Evolutionary conservation across 495 filamentous ascomycete genomes (phyloP).

Genomic region (Podospora tetraspora): DNA sequence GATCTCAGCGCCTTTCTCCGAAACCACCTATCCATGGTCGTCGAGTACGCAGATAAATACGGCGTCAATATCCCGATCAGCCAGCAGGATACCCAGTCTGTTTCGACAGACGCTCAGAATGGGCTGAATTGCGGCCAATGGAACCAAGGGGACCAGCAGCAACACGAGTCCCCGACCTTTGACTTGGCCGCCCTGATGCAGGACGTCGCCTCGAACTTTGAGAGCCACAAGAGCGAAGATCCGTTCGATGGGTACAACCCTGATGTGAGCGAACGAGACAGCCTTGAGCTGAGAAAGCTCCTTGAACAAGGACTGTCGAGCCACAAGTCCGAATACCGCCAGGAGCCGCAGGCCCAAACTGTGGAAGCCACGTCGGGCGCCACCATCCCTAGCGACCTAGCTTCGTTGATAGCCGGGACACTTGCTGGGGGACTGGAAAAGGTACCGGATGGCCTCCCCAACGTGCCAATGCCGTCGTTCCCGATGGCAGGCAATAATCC

Average conservation of each 20-base stretch:
- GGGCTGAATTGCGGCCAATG: not conserved
- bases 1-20: constrained; percentile 69
- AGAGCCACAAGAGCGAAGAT: not conserved
- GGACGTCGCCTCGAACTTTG: not conserved
- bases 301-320: not conserved
- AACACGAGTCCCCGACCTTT: not conserved
- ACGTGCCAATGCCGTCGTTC: constrained; percentile 9
- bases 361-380: not conserved
- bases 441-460: constrained; percentile 17
- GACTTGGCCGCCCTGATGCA: constrained; percentile 4
- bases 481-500: constrained; percentile 5
- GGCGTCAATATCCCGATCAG: constrained; percentile 34
- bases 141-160: not conserved
- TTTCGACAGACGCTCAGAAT: not conserved
- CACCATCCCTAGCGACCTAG: constrained; percentile 21
- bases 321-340: not conserved
- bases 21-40: constrained; percentile 65
- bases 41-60: constrained; percentile 42
- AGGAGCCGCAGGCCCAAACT: not conserved
- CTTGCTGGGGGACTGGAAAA: constrained; percentile 16
- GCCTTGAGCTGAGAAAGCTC: not conserved
- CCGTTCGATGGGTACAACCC: not conserved
- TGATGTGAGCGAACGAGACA: not conserved
- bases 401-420: constrained; percentile 25
- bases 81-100: constrained; percentile 24